Percentiles rank a stretch among this genome's conserved stretches.
These are phyloP conservation scores for Ogataea wickerhamii DNA, from an alignment of 805 yeast species.

Conservation along the genomic window DNA sequence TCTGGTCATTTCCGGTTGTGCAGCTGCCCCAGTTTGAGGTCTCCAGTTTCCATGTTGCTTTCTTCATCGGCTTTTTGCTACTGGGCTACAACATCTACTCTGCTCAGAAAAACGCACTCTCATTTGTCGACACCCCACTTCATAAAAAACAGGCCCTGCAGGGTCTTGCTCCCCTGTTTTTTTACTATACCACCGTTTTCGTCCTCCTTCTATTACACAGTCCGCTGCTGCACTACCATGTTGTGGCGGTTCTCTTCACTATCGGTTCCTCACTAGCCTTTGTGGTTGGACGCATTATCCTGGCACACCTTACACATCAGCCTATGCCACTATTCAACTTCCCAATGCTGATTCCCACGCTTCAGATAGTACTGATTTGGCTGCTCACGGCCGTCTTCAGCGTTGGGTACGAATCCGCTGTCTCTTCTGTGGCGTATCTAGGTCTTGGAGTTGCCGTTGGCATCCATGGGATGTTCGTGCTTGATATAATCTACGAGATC, in stretches of 20 bases:
- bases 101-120: conserved; percentile 59
- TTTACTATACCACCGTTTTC: conserved; percentile 47
- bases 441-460: conserved; percentile 68
- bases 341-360: conserved; percentile 62
- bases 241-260: conserved; percentile 59
- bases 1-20: conserved; percentile 51
- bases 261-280: conserved; percentile 78
- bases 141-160: conserved; percentile 36
- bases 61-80: conserved; percentile 50
- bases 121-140: conserved; percentile 33
- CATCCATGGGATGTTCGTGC: conserved; percentile 66
- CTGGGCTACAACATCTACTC: conserved; percentile 62
- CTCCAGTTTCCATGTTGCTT: conserved; percentile 18
- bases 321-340: conserved; percentile 69
- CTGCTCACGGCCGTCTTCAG: conserved; percentile 36
- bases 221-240: conserved; percentile 40
- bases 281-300: conserved; percentile 85
- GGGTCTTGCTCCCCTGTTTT: conserved; percentile 68
- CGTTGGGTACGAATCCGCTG: conserved; percentile 39
- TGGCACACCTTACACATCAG: conserved; percentile 80
- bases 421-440: conserved; percentile 54
- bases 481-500: conserved; percentile 75
- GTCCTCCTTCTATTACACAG: conserved; percentile 50
- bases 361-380: conserved; percentile 40
- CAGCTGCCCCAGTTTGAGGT: conserved; percentile 18